A percentile compares a stretch with the other conserved stretches of the same genome.
Conservation (phyloP, 345 rosid genomes). For the Salix dunnii region DNA sequence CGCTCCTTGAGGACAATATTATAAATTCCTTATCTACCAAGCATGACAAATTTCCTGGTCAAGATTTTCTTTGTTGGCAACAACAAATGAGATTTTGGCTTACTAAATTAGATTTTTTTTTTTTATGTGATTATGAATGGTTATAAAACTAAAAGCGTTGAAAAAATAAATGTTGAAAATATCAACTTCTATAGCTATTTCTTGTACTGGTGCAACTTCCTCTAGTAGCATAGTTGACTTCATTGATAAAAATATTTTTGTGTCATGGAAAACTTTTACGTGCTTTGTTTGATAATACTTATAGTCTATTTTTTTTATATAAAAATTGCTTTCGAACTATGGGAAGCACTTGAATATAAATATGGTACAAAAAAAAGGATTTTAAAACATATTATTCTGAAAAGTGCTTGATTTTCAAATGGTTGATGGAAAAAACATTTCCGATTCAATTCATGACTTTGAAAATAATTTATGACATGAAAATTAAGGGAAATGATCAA, state of each 20-base stretch:
- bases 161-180: too few species aligned
- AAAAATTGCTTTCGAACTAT: neutral
- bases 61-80: neutral
- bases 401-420: neutral
- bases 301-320: neutral
- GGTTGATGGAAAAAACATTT: neutral
- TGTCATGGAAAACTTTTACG: neutral
- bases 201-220: too few species aligned
- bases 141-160: too few species aligned
- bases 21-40: neutral
- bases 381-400: neutral
- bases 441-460: neutral
- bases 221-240: too few species aligned
- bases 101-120: too few species aligned
- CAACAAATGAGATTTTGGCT: neutral
- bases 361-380: neutral
- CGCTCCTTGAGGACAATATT: too few species aligned
- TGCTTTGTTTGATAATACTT: neutral
- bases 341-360: neutral
- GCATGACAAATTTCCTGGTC: neutral
- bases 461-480: neutral
- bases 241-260: too few species aligned
- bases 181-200: too few species aligned
- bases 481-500: neutral
- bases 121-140: too few species aligned